Base-by-base conservation (phyloP, 2,329 filamentous ascomycete species). In the Fusarium sp. region DNA sequence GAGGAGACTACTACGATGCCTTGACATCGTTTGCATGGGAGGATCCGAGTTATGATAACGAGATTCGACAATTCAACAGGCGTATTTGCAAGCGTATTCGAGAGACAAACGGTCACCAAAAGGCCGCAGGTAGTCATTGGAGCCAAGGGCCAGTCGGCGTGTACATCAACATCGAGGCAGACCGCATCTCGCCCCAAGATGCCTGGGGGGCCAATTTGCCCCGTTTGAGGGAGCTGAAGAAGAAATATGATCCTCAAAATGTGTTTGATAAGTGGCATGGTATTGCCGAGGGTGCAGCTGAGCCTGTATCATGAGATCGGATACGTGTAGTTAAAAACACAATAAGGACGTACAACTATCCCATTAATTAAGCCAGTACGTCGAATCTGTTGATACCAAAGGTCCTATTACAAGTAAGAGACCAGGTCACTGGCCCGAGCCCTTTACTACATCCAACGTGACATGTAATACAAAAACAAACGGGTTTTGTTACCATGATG, bases 1-100 rank as follows among this genome's bases (percentile, higher is more conserved):
- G 83, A 6, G 82, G 80, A 9, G 71, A 71, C 7, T 81, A 82
- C 37, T 82, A 82, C 62, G 82, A 85, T 47, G 79, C 79, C 2
- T 74, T 81, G 51, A 76, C 81, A 3, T 69, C 72, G 7, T 75
- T 82, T 30, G 75, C 78, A 13, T 84, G 83, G 82, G 75, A 76
- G 2, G 76, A 81, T 37, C 37, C 71, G 5, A 70, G 63, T 8
- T 75, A 79, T 22, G 82, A 84, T 59, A 32, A 33, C 1, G 72
- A 76, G 11, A 75, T 81, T 20, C 75, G 80, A 0, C 67, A 71
- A 4, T 82, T 81, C 71, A 82, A 81, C 19, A 71, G 80, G 4
- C 70, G 73, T 13, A 46, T 82, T 8, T 74, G 69, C 40, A 58
- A 41, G 5, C 56, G 67, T 33, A 71, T 78, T 32, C 69, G 73